Base-by-base conservation (phyloP, 306 rosid genomes). In the Urtica urens region DNA sequence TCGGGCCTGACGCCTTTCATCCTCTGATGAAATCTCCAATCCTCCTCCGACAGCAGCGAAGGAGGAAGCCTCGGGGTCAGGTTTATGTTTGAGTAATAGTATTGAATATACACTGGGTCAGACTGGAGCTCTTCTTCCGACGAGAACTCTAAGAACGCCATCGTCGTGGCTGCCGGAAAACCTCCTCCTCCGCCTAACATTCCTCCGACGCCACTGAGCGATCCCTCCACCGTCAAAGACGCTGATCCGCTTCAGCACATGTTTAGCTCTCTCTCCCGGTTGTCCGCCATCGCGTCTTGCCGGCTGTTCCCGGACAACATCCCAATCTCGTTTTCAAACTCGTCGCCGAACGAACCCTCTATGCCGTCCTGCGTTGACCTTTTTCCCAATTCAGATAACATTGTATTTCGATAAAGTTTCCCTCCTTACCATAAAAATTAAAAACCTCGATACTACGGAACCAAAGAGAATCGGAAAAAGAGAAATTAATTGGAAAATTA, bases 41-140 rank as follows among this genome's bases (percentile, higher is more conserved):
- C 94, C 72, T 87, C 94, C 66, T 79, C 83, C 6, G 96, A 86
- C 25, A 79, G 46, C 80, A 79, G 75, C 5, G 96, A 93, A 63
- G 86, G 96, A 0, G 94, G 96, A 55, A 86, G 83, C 25, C 94
- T 59, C 12, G 96, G 93, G 62, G 82, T 86, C 69, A 86, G 62
- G 57, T 86, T 86, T 64, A 72, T 90, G 68, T 86, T 86, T 25
- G 81, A 57, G 64, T 86, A 81, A 59, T 86, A 86, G 57, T 86
- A 86, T 0, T 74, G 55, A 40, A 70, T 63, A 62, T 86, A 86
- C 66, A 86, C 81, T 24, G 96, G 96, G 77, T 86, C 94, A 61
- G 96, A 82, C 93, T 90, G 77, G 33, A 86, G 78, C 59, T 76
- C 86, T 69, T 86, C 96, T 56, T 86, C 96, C 18, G 96, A 82